Conservation (phyloP, 768 basidiomycete species). For the Cyclocybe aegerita region DNA sequence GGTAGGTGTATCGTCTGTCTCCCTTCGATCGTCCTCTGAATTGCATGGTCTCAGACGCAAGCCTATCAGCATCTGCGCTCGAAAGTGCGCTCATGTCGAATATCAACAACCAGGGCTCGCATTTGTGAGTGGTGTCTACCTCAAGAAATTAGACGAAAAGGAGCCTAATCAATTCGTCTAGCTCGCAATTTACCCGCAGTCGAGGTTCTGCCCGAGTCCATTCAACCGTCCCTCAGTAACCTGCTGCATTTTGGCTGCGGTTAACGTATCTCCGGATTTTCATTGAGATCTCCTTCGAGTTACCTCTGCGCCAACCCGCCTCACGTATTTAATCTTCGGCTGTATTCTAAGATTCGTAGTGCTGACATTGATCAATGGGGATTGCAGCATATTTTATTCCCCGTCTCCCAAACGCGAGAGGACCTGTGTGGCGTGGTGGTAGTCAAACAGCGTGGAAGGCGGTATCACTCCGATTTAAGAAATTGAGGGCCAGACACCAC, state of each 20-base stretch:
- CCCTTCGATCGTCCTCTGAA: background rate
- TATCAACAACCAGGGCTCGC: slow-evolving; percentile 62
- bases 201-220: slow-evolving; percentile 30
- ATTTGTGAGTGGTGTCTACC: slow-evolving; percentile 52
- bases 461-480: too few relatives aligned
- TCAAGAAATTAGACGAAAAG: background rate
- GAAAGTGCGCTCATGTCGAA: slow-evolving; percentile 82
- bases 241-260: too few relatives aligned
- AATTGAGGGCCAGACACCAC: too few relatives aligned
- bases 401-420: too few relatives aligned
- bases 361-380: too few relatives aligned
- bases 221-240: slow-evolving; percentile 19
- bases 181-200: slow-evolving; percentile 38
- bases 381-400: too few relatives aligned
- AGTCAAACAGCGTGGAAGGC: too few relatives aligned
- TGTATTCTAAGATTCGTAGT: too few relatives aligned
- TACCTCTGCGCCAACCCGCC: background rate
- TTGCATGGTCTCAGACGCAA: slow-evolving; percentile 48
- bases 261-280: too few relatives aligned
- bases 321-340: too few relatives aligned
- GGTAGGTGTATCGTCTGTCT: slow-evolving; percentile 43
- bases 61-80: slow-evolving; percentile 75
- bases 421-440: too few relatives aligned
- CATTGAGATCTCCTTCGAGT: too few relatives aligned
- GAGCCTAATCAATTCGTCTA: slow-evolving; percentile 9